These are phyloP conservation scores for Suhomyces sp. DNA, from an alignment of 805 yeast species.

Conservation along the genomic window DNA sequence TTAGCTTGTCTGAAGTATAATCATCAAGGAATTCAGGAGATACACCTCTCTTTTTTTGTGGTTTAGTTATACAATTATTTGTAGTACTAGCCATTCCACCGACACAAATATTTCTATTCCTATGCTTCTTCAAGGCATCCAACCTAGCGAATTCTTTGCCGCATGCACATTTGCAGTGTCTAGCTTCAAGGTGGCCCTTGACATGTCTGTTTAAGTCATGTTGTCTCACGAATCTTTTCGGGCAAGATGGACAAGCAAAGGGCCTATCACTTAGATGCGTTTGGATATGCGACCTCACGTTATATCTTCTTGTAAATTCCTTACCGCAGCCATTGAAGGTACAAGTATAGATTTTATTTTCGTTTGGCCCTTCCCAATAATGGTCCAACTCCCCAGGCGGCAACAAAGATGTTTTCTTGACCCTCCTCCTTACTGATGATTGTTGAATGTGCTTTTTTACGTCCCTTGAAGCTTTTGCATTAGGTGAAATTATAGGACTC, in stretches of 20 bases:
- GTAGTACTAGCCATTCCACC: conserved; percentile 54
- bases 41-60: conserved; percentile 12
- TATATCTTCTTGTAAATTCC: conserved; percentile 82
- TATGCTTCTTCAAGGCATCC: conserved; percentile 84
- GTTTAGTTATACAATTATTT: conserved; percentile 24
- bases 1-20: conserved; percentile 3
- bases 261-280: conserved; percentile 96
- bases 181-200: conserved; percentile 77
- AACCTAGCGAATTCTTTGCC: conserved; percentile 91
- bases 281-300: conserved; percentile 92
- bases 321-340: conserved; percentile 77
- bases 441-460: conserved; percentile 33
- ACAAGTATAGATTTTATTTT: conserved; percentile 70
- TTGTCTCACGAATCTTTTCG: conserved; percentile 87
- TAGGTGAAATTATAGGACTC: conserved; percentile 46
- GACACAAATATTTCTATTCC: conserved; percentile 73
- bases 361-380: conserved; percentile 78
- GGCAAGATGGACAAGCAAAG: conserved; percentile 74
- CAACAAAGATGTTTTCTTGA: conserved; percentile 62
- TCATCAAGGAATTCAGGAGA: conserved; percentile 7
- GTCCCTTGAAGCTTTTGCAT: conserved; percentile 19
- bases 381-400: conserved; percentile 90
- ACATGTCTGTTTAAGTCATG: conserved; percentile 91
- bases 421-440: conserved; percentile 47
- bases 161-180: conserved; percentile 74